These are phyloP conservation scores for Knoxdaviesia capensis DNA, from an alignment of 2,329 filamentous ascomycete genomes.

Conservation along the genomic window DNA sequence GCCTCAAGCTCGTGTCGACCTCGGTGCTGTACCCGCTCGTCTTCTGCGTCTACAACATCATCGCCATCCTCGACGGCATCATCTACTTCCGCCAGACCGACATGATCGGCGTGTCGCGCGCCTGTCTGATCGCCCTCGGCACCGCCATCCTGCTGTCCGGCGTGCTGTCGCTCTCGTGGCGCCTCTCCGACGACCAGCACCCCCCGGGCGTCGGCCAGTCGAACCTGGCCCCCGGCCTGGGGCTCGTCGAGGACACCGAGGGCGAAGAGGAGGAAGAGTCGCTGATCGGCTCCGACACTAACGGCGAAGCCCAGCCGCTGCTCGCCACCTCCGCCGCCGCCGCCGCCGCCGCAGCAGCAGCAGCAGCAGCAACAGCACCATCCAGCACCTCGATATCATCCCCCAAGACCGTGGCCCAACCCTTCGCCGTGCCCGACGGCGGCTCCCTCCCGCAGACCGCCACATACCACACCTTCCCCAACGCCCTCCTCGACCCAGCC, in stretches of 20 bases:
- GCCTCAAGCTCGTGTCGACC: conserved; percentile 85
- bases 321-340: conserved; percentile 14
- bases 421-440: too few species aligned
- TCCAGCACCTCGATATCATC: too few species aligned
- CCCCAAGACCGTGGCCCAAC: too few species aligned
- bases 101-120: conserved; percentile 54
- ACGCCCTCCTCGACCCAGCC: too few species aligned
- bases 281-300: conserved; percentile 14
- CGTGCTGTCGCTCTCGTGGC: conserved; percentile 84
- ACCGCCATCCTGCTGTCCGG: conserved; percentile 72
- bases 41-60: conserved; percentile 98
- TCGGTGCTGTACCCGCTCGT: conserved; percentile 92
- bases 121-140: conserved; percentile 65
- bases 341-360: conserved; percentile 15
- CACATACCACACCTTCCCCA: conserved; percentile 8
- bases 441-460: conserved; percentile 7
- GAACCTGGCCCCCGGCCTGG: conserved; percentile 62
- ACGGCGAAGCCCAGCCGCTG: conserved; percentile 8
- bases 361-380: conserved; percentile 11
- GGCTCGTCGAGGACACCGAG: conserved; percentile 51
- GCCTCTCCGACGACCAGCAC: conserved; percentile 60
- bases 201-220: conserved; percentile 41
- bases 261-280: conserved; percentile 29
- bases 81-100: conserved; percentile 91
- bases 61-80: conserved; percentile 88